phyloP scores from a whole-genome alignment of 1,139 yeast species.

The Suhomyces bokatorum region DNA sequence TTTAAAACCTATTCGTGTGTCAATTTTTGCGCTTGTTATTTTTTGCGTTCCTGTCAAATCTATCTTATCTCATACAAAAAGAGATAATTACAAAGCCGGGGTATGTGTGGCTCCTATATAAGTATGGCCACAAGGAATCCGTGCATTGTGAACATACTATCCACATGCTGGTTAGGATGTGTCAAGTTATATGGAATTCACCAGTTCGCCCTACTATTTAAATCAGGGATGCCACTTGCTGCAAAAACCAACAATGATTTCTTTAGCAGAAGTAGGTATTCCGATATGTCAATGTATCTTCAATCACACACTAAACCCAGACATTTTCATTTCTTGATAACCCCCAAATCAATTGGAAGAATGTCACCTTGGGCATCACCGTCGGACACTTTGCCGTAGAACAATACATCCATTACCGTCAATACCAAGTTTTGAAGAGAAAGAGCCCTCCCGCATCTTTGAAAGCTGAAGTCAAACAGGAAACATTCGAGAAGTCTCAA shows the following conservation, averaged over 20 bases:
- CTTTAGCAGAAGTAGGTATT: constrained; percentile 24
- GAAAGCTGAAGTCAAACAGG: constrained; percentile 63
- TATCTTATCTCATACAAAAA: no score
- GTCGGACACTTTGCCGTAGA: constrained; percentile 76
- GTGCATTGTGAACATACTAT: no score
- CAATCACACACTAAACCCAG: constrained; percentile 13
- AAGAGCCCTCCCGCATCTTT: constrained; percentile 64
- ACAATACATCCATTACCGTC: constrained; percentile 72
- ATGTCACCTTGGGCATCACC: constrained; percentile 70
- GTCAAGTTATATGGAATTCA: not conserved
- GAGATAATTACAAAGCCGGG: no score
- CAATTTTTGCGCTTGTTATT: no score
- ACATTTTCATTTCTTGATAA: constrained; percentile 46
- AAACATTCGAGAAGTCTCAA: constrained; percentile 77
- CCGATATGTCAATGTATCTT: not conserved
- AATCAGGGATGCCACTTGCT: not conserved
- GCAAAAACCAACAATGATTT: constrained; percentile 15
- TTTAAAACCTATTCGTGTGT: no score
- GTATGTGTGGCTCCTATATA: no score
- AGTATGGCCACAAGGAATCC: no score
- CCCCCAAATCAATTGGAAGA: constrained; percentile 76
- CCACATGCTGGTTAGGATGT: no score
- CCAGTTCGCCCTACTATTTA: not conserved
- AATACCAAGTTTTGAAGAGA: constrained; percentile 61
- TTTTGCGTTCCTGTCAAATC: no score